Evolutionary conservation across 1,284 basidiomycete genomes (phyloP).

Genomic region (Papiliotrema laurentii): DNA sequence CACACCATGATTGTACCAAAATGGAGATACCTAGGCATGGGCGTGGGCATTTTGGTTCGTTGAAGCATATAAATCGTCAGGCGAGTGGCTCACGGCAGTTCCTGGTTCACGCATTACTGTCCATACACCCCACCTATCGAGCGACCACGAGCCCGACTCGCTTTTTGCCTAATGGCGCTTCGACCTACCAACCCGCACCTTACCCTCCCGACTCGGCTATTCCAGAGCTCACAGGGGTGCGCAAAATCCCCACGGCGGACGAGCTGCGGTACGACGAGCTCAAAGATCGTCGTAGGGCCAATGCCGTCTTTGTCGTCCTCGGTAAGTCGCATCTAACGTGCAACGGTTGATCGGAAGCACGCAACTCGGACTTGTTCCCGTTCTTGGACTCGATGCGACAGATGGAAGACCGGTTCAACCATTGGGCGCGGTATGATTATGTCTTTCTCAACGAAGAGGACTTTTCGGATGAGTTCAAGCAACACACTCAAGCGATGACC

Average conservation of each 20-base stretch:
- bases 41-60: slow-evolving; percentile 35
- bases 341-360: slow-evolving; percentile 49
- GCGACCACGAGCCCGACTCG: slow-evolving; percentile 30
- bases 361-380: slow-evolving; percentile 72
- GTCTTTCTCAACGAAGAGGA: slow-evolving; percentile 77
- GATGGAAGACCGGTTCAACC: slow-evolving; percentile 60
- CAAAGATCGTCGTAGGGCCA: slow-evolving; percentile 57
- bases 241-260: slow-evolving; percentile 16
- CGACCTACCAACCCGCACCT: slow-evolving; percentile 3
- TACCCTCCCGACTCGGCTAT: slow-evolving; percentile 23
- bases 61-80: neutral
- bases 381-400: slow-evolving; percentile 55
- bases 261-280: slow-evolving; percentile 27
- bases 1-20: slow-evolving; percentile 38
- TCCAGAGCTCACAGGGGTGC: slow-evolving; percentile 17
- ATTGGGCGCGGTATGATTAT: slow-evolving; percentile 77
- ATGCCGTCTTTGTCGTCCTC: slow-evolving; percentile 79
- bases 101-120: slow-evolving; percentile 37
- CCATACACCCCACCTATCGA: slow-evolving; percentile 43
- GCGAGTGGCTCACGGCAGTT: slow-evolving; percentile 17
- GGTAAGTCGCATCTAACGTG: slow-evolving; percentile 20
- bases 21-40: slow-evolving; percentile 41
- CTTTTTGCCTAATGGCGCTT: slow-evolving; percentile 17
- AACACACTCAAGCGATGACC: slow-evolving; percentile 63
- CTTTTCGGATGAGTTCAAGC: slow-evolving; percentile 73